Evolutionary conservation across 495 filamentous ascomycete genomes (phyloP).

Genomic region (Hypoxylon rickii): DNA sequence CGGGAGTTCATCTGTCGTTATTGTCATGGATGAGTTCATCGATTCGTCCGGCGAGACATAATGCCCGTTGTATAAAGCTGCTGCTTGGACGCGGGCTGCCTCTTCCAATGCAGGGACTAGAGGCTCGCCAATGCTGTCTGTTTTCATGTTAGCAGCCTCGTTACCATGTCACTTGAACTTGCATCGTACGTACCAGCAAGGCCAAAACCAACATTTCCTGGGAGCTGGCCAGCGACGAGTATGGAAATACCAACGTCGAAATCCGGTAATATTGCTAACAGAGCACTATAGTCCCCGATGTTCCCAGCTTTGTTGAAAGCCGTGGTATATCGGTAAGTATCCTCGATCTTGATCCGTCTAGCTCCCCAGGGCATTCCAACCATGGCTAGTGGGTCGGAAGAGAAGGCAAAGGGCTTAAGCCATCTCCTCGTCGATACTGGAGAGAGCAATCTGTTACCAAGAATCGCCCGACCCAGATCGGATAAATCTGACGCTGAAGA

Average conservation of each 20-base stretch:
- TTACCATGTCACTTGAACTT: not conserved
- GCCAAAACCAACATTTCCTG: slow-evolving; percentile 39
- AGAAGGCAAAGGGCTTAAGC: slow-evolving; percentile 61
- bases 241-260: slow-evolving; percentile 59
- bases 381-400: slow-evolving; percentile 47
- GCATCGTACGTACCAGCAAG: slow-evolving; percentile 36
- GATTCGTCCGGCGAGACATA: slow-evolving; percentile 39
- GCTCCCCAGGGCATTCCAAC: slow-evolving; percentile 68
- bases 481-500: slow-evolving; percentile 57
- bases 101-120: slow-evolving; percentile 45
- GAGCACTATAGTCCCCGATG: slow-evolving; percentile 52
- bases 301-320: slow-evolving; percentile 62
- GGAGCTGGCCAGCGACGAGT: slow-evolving; percentile 51
- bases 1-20: slow-evolving; percentile 45
- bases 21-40: slow-evolving; percentile 50
- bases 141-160: slow-evolving; percentile 10
- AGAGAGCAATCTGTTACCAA: slow-evolving; percentile 54
- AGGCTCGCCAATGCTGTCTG: slow-evolving; percentile 39
- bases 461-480: slow-evolving; percentile 57
- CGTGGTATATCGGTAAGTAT: slow-evolving; percentile 45
- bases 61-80: slow-evolving; percentile 42
- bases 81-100: slow-evolving; percentile 46
- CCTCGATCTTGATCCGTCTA: slow-evolving; percentile 39
- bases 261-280: slow-evolving; percentile 58
- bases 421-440: slow-evolving; percentile 56